phyloP scores from a whole-genome alignment of 1,284 basidiomycete genomes.

The Pyrrhoderma noxium region DNA sequence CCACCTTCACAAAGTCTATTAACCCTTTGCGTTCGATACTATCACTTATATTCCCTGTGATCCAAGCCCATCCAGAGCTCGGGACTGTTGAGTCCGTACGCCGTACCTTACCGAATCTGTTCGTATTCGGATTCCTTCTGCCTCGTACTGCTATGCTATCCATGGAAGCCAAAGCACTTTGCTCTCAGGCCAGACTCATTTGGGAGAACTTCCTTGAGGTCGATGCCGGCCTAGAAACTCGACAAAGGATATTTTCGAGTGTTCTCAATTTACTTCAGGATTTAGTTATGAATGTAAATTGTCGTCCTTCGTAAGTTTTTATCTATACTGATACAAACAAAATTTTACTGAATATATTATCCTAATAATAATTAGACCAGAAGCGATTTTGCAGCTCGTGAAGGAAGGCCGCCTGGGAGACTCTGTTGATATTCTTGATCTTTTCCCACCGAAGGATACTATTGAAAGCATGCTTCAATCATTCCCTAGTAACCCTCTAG shows the following conservation, averaged over 20 bases:
- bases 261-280: slow-evolving; percentile 37
- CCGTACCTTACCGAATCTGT: slow-evolving; percentile 37
- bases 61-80: slow-evolving; percentile 23
- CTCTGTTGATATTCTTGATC: slow-evolving; percentile 36
- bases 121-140: slow-evolving; percentile 41
- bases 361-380: slow-evolving; percentile 32
- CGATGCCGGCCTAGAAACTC: slow-evolving; percentile 18
- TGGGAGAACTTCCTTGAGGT: slow-evolving; percentile 20
- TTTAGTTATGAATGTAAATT: slow-evolving; percentile 37
- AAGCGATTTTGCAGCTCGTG: slow-evolving; percentile 37
- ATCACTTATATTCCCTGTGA: slow-evolving; percentile 29
- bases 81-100: slow-evolving; percentile 15
- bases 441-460: slow-evolving; percentile 44
- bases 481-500: slow-evolving; percentile 42
- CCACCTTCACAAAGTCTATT: neutral
- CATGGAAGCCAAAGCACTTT: slow-evolving; percentile 22
- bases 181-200: slow-evolving; percentile 20
- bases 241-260: slow-evolving; percentile 24
- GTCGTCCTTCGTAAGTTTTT: slow-evolving; percentile 33
- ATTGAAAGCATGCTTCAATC: slow-evolving; percentile 42
- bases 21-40: slow-evolving; percentile 28
- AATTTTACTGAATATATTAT: slow-evolving; percentile 2
- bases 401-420: slow-evolving; percentile 28
- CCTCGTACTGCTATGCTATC: slow-evolving; percentile 25
- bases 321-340: slow-evolving; percentile 2